Percentiles rank a stretch among this genome's conserved stretches.
phyloP scores from a whole-genome alignment of 2,329 filamentous ascomycete species.

The Tolypocladium endophyticum region DNA sequence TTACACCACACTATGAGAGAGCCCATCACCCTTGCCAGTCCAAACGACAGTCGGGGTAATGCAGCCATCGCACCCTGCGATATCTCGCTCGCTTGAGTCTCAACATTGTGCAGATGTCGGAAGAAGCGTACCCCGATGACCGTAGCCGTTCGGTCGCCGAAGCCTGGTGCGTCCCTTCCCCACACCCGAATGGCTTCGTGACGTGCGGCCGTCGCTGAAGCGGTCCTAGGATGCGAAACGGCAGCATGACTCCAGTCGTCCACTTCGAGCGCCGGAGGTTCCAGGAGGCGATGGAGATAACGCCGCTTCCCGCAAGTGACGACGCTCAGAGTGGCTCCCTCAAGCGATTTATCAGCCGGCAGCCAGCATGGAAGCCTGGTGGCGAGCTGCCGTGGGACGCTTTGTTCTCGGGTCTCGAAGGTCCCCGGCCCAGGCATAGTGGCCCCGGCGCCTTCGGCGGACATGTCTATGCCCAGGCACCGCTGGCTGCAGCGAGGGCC shows the following conservation, averaged over 20 bases:
- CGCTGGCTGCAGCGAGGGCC: slow-evolving; percentile 23
- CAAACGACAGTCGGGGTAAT: neutral
- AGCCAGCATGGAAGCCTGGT: slow-evolving; percentile 21
- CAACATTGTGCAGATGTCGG: neutral
- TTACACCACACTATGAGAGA: neutral
- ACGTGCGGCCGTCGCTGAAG: neutral
- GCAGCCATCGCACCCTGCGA: neutral
- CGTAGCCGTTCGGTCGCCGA: neutral
- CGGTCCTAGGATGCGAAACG: slow-evolving; percentile 1
- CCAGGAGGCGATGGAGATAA: slow-evolving; percentile 17
- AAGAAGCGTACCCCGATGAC: neutral
- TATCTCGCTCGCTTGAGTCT: neutral
- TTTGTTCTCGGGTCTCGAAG: slow-evolving; percentile 5
- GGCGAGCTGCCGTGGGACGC: slow-evolving; percentile 18
- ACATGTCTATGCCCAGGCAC: slow-evolving; percentile 25
- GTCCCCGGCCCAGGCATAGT: slow-evolving; percentile 6
- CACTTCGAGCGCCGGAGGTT: slow-evolving; percentile 14
- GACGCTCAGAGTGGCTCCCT: neutral
- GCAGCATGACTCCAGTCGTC: neutral
- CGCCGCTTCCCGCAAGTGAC: slow-evolving; percentile 9
- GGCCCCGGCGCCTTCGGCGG: slow-evolving; percentile 22
- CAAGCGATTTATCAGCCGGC: slow-evolving; percentile 19
- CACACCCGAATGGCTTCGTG: neutral
- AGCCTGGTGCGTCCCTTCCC: neutral
- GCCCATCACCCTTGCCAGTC: neutral